phyloP scores from a whole-genome alignment of 2,329 filamentous ascomycete species.

The Lachnum nothofagi region DNA sequence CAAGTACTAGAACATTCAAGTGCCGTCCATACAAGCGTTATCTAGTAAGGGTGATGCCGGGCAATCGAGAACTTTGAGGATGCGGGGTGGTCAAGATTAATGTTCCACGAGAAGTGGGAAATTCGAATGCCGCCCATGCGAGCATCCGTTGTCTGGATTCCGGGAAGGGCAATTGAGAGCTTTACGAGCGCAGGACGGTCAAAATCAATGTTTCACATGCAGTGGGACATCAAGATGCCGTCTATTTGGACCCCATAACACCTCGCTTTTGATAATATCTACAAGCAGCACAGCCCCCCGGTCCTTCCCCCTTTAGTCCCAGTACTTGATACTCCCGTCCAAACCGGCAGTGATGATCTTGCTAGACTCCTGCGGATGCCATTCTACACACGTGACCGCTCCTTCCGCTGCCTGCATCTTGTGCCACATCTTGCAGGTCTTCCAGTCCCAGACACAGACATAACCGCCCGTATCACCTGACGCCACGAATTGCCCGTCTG shows the following conservation, averaged over 20 bases:
- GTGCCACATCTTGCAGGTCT: constrained; percentile 98
- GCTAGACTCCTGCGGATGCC: constrained; percentile 96
- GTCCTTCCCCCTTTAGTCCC: constrained; percentile 59
- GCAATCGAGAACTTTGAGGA: too few relatives aligned
- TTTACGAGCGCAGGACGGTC: too few relatives aligned
- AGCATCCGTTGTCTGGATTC: too few relatives aligned
- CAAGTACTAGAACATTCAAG: too few relatives aligned
- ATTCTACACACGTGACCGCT: constrained; percentile 79
- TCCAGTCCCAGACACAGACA: constrained; percentile 98
- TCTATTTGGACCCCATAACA: not conserved
- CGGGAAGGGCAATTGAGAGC: too few relatives aligned
- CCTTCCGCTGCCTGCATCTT: constrained; percentile 83
- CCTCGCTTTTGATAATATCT: not conserved
- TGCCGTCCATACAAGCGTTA: too few relatives aligned
- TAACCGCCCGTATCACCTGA: constrained; percentile 84
- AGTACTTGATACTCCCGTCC: constrained; percentile 84
- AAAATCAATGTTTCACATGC: too few relatives aligned
- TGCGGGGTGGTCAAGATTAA: too few relatives aligned
- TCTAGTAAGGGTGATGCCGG: too few relatives aligned
- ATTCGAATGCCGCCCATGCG: too few relatives aligned
- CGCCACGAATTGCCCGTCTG: constrained; percentile 86
- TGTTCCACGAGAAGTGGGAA: too few relatives aligned
- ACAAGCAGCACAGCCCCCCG: not conserved
- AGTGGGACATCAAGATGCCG: not conserved
- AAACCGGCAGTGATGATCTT: constrained; percentile 88